These are phyloP conservation scores for Trichoderma orchidacearum DNA, from an alignment of 495 filamentous ascomycete genomes.

Conservation along the genomic window DNA sequence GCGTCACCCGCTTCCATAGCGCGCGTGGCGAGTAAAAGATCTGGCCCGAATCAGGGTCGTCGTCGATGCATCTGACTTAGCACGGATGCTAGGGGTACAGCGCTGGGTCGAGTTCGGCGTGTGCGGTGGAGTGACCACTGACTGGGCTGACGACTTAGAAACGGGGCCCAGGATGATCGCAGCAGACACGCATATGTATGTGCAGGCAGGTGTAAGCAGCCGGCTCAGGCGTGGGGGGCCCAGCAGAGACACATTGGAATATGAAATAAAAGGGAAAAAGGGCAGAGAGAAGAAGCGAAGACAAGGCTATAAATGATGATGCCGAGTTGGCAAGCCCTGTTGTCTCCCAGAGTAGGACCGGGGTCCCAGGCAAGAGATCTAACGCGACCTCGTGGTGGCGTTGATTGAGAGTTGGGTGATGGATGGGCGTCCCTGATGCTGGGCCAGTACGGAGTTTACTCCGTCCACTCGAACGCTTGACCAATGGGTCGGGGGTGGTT, in stretches of 20 bases:
- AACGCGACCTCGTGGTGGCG: background rate
- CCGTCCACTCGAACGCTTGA: background rate
- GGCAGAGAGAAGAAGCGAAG: background rate
- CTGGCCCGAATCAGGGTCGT: constrained; percentile 11
- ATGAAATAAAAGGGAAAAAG: background rate
- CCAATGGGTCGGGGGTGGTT: background rate
- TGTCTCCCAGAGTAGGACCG: background rate
- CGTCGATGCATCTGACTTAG: constrained; percentile 16
- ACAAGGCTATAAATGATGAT: constrained; percentile 1
- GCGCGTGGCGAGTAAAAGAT: constrained; percentile 18
- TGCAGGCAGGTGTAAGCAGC: background rate
- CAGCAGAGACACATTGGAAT: background rate
- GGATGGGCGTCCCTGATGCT: background rate
- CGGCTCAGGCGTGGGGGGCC: background rate
- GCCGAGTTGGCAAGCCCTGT: background rate
- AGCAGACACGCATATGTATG: background rate
- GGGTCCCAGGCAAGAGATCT: background rate
- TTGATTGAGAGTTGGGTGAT: background rate
- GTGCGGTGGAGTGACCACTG: background rate
- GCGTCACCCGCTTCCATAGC: constrained; percentile 39
- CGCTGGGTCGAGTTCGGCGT: background rate
- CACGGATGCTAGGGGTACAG: background rate
- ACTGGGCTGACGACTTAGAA: background rate
- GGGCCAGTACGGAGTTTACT: background rate
- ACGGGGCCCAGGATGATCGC: background rate